Conservation (phyloP, 2,329 filamentous ascomycete species). For the Lithohypha guttulata region DNA sequence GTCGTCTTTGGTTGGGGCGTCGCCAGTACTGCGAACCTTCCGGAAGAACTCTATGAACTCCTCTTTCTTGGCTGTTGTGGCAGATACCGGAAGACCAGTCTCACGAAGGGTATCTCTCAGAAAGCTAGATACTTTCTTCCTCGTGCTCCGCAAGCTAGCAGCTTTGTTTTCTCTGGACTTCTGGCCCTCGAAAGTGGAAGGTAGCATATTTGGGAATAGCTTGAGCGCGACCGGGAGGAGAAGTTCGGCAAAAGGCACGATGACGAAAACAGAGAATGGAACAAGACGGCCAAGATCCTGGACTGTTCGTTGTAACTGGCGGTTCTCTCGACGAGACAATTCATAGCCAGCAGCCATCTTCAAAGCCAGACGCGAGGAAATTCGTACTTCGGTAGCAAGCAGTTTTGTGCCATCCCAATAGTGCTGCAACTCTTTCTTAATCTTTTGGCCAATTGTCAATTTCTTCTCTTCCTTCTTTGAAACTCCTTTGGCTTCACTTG, state of each 20-base stretch:
- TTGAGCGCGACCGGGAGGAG: constrained; percentile 74
- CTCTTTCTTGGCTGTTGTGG: constrained; percentile 74
- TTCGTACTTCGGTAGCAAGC: constrained; percentile 80
- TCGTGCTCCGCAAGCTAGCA: constrained; percentile 64
- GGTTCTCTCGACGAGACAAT: constrained; percentile 81
- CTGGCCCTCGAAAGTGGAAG: constrained; percentile 91
- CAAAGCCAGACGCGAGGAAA: constrained; percentile 78
- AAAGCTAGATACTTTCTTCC: constrained; percentile 89
- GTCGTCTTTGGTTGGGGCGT: constrained; percentile 76
- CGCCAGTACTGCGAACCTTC: constrained; percentile 84
- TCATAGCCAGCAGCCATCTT: constrained; percentile 99
- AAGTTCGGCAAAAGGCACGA: constrained; percentile 91
- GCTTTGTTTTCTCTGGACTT: constrained; percentile 86
- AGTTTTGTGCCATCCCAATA: constrained; percentile 99
- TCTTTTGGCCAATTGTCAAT: constrained; percentile 76
- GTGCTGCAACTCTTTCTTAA: constrained; percentile 86
- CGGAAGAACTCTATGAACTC: constrained; percentile 97
- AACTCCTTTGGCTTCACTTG: constrained; percentile 42
- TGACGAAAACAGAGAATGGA: constrained; percentile 92
- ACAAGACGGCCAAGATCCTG: constrained; percentile 87
- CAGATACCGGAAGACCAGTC: constrained; percentile 80
- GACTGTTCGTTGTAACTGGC: constrained; percentile 81
- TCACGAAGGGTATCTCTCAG: constrained; percentile 80
- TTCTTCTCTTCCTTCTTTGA: constrained; percentile 70
- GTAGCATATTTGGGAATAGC: constrained; percentile 93